phyloP scores from a whole-genome alignment of 345 rosid genomes.

The Salix suchowensis region DNA sequence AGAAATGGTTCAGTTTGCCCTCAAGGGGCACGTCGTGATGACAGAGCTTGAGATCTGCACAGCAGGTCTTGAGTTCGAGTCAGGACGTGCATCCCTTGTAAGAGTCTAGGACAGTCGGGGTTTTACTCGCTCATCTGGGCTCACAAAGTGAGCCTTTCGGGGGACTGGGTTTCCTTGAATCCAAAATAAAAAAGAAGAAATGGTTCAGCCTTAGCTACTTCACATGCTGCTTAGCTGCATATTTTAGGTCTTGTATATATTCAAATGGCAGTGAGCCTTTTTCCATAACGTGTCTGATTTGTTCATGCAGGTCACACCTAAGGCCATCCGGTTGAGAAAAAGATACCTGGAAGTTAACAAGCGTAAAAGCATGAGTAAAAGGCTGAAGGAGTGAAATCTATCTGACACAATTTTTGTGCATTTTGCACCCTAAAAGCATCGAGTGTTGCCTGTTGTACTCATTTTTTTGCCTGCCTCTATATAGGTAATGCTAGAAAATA shows the following conservation, averaged over 20 bases:
- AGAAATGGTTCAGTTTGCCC: no score
- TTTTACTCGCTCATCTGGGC: no score
- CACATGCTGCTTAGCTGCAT: no score
- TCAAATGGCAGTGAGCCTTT: background rate
- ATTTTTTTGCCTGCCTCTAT: background rate
- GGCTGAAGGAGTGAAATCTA: constrained; percentile 54
- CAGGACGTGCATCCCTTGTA: no score
- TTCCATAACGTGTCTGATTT: background rate
- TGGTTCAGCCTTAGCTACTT: no score
- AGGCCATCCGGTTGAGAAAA: constrained; percentile 79
- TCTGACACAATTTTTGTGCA: background rate
- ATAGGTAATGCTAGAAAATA: background rate
- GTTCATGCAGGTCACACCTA: constrained; percentile 76
- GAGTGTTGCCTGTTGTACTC: constrained; percentile 1
- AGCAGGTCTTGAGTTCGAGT: no score
- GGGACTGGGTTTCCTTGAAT: no score
- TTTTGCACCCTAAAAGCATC: background rate
- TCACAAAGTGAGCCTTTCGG: no score
- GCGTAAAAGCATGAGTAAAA: constrained; percentile 80
- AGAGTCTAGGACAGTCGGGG: rapidly evolving
- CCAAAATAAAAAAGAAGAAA: no score
- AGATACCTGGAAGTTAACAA: constrained; percentile 83
- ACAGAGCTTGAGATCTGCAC: no score
- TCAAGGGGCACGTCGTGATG: no score
- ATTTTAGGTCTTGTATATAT: no score